Conservation (phyloP, 306 rosid species). For the Cucumis sativus region Cucumber_9930_V3 NC_026657.2:31331001-31331500, state of each 20-base stretch:
- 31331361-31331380: not conserved
- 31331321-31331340: not conserved
- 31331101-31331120: slow-evolving; percentile 1
- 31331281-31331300: not conserved
- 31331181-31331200: not conserved
- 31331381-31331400: not conserved
- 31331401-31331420: not conserved
- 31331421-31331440: not conserved
- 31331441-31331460: not conserved
- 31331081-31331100: slow-evolving; percentile 12
- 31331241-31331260: not conserved
- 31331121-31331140: slow-evolving; percentile 6
- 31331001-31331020: slow-evolving; percentile 95
- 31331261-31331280: not conserved
- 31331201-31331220: not conserved
- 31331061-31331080: slow-evolving; percentile 18
- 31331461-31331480: not conserved
- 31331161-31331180: not conserved
- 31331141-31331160: not conserved
- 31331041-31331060: slow-evolving; percentile 81
- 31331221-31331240: not conserved
- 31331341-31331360: not conserved
- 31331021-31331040: slow-evolving; percentile 76
- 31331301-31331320: not conserved
- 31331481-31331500: slow-evolving; percentile 53